Evolutionary conservation across 202 grass and related monocot species (phyloP).

Genomic region (Brachypodium distachyon): DNA sequence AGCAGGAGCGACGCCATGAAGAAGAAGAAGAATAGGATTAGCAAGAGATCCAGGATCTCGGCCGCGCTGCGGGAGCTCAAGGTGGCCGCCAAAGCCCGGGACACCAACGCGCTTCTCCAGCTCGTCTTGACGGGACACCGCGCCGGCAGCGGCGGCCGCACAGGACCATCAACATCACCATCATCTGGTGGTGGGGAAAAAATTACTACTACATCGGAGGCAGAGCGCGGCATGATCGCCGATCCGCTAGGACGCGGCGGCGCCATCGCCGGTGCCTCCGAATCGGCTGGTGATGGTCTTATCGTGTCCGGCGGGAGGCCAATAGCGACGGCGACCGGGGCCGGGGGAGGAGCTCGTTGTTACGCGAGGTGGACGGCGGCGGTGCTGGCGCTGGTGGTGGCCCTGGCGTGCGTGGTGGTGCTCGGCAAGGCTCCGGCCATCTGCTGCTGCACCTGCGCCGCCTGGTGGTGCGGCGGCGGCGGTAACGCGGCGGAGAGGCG

Average conservation of each 20-base stretch:
- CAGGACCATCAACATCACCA: not conserved
- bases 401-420: conserved; percentile 32
- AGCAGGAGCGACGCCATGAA: conserved; percentile 24
- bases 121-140: not conserved
- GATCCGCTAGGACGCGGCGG: not conserved
- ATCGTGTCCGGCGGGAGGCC: not conserved
- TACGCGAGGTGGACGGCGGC: not conserved
- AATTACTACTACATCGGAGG: too few relatives aligned
- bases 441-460: conserved; percentile 23
- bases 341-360: not conserved
- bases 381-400: not conserved
- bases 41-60: conserved; percentile 1
- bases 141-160: not conserved
- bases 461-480: not conserved
- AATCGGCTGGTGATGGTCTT: not conserved
- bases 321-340: not conserved
- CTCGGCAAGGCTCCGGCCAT: conserved; percentile 21
- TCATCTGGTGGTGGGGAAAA: too few relatives aligned
- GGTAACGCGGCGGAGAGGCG: too few relatives aligned
- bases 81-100: conserved; percentile 1
- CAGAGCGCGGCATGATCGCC: not conserved
- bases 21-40: conserved; percentile 1
- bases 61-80: conserved; percentile 29
- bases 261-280: not conserved
- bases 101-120: not conserved